Percentiles rank a stretch among this genome's conserved stretches.
phyloP scores from a whole-genome alignment of 2,329 filamentous ascomycete genomes.

The Fonsecaea monophora region DNA sequence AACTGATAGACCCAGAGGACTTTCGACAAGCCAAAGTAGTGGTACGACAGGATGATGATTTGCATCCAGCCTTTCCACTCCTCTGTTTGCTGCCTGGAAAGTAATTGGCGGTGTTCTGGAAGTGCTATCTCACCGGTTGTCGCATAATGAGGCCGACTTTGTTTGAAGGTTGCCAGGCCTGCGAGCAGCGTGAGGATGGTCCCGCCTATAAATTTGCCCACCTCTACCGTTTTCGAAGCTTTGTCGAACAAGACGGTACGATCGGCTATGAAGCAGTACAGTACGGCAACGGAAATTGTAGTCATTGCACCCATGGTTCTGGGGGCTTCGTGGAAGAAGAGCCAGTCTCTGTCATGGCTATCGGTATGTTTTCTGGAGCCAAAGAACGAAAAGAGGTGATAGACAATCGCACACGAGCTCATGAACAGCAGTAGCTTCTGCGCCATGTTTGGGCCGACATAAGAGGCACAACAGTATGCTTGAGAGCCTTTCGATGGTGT shows the following conservation, averaged over 20 bases:
- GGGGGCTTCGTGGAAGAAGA: not conserved
- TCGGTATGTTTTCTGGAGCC: not conserved
- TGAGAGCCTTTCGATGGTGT: constrained; percentile 53
- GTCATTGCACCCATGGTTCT: constrained; percentile 4
- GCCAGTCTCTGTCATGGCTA: not conserved
- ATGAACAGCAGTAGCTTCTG: constrained; percentile 42
- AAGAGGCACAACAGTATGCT: constrained; percentile 61
- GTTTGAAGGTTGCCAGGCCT: constrained; percentile 21
- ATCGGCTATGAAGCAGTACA: constrained; percentile 62
- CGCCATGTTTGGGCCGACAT: constrained; percentile 41
- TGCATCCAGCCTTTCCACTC: constrained; percentile 74
- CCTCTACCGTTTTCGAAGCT: constrained; percentile 52
- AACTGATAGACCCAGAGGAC: constrained; percentile 62
- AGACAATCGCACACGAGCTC: constrained; percentile 9
- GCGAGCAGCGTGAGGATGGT: constrained; percentile 41
- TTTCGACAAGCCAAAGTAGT: constrained; percentile 63
- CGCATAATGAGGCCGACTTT: not conserved
- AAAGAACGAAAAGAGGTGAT: constrained; percentile 9
- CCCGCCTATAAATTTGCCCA: constrained; percentile 27
- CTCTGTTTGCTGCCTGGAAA: constrained; percentile 64
- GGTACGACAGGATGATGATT: constrained; percentile 61
- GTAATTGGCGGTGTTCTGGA: constrained; percentile 43
- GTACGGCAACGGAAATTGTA: constrained; percentile 40
- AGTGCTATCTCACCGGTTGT: not conserved
- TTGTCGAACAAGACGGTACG: constrained; percentile 63